Conservation (phyloP, 2,329 filamentous ascomycete species). For the Phialophora chinensis region DNA sequence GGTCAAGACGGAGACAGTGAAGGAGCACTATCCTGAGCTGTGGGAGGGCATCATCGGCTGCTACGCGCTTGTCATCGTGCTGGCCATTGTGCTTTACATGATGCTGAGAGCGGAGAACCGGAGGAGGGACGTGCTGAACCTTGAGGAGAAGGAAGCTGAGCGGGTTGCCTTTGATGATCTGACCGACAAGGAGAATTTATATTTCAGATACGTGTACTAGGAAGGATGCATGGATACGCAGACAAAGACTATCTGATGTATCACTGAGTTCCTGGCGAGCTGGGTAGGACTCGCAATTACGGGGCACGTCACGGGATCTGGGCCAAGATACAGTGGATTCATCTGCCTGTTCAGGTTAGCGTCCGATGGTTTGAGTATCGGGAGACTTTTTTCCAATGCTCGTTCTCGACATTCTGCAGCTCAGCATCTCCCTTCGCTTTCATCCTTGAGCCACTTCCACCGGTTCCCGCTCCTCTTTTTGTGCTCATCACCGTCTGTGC, state of each 20-base stretch:
- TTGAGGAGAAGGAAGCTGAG: constrained; percentile 67
- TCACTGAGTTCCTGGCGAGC: no score
- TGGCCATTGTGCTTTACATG: constrained; percentile 62
- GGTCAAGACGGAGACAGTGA: constrained; percentile 66
- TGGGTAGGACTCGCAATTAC: not conserved
- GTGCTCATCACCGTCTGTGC: not conserved
- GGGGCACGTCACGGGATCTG: not conserved
- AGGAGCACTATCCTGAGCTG: constrained; percentile 70
- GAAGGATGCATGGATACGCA: not conserved
- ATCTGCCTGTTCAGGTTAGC: not conserved
- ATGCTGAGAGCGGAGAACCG: constrained; percentile 66
- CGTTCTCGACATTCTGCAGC: not conserved
- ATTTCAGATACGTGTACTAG: constrained; percentile 64
- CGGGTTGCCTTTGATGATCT: constrained; percentile 70
- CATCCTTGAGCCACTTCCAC: not conserved
- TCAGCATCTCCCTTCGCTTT: not conserved
- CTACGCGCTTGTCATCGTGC: constrained; percentile 70
- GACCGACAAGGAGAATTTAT: constrained; percentile 71
- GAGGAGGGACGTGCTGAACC: constrained; percentile 53
- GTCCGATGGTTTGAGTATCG: not conserved
- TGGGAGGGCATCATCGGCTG: constrained; percentile 72
- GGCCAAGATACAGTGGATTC: not conserved
- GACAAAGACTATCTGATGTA: no score
- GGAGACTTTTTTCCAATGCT: constrained; percentile 13
- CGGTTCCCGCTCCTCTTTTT: not conserved